These are phyloP conservation scores for Talaromyces islandicus DNA, from an alignment of 2,329 filamentous ascomycete genomes.

Conservation along the genomic window DNA sequence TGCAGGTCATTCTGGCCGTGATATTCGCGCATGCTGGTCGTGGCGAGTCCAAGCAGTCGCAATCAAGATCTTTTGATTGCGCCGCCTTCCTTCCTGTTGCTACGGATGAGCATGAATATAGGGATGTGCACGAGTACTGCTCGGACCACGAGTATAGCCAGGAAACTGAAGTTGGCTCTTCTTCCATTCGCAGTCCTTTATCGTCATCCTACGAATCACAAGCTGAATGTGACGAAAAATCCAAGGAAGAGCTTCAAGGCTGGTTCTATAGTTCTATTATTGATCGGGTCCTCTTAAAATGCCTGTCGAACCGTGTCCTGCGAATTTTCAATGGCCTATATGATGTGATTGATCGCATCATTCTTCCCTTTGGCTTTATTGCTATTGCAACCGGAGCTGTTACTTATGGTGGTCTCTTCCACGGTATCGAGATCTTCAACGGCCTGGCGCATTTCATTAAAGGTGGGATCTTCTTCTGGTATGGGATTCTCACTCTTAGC, in stretches of 20 bases:
- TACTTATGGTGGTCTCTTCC: conserved; percentile 74
- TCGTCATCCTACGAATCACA: too few relatives aligned
- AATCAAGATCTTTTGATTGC: conserved; percentile 40
- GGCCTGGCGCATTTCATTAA: conserved; percentile 92
- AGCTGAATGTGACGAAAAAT: conserved; percentile 18
- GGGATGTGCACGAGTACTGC: conserved; percentile 42
- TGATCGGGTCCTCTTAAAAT: conserved; percentile 48
- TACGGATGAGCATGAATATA: conserved; percentile 46
- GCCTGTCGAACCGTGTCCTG: conserved; percentile 54
- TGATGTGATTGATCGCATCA: conserved; percentile 65
- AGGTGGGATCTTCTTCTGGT: conserved; percentile 91
- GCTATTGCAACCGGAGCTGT: conserved; percentile 66
- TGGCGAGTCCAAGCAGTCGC: conserved; percentile 26
- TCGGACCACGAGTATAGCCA: conserved; percentile 68
- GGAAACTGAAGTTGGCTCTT: conserved; percentile 56
- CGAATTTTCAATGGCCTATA: conserved; percentile 56
- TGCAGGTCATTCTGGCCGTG: conserved; percentile 65
- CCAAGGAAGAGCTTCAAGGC: conserved; percentile 31
- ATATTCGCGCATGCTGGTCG: conserved; percentile 55
- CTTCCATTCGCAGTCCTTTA: conserved; percentile 17
- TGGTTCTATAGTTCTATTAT: conserved; percentile 44
- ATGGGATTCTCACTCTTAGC: conserved; percentile 78
- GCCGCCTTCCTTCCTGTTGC: conserved; percentile 60
- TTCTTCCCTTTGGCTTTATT: conserved; percentile 72
- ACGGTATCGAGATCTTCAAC: conserved; percentile 66